Evolutionary conservation across 2,329 filamentous ascomycete genomes (phyloP), one percentile per base, ranked within the genome.

Genomic region (Fusarium citri): DNA sequence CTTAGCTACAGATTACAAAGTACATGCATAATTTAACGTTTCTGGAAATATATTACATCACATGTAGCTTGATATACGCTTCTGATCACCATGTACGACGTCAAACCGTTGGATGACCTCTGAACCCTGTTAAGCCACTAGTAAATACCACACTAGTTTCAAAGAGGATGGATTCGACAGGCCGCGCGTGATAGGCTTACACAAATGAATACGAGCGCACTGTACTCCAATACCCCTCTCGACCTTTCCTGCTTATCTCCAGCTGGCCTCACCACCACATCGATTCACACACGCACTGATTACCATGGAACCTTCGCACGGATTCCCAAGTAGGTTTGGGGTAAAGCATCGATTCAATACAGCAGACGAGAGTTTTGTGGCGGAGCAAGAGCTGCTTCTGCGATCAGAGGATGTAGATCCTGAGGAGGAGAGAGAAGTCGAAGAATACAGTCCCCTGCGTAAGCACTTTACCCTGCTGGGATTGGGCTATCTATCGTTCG

Each of bases 391-490:
- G 28, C 28, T 49, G 14, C 28, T 49, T 31, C 10, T 34, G 15
- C 28, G 23, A 28, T 28, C 28, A 9, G n/a, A 34, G 3, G 46
- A 49, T 34, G 18, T 5, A 8, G 20, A 20, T 34, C 5, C 8
- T 28, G 46, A 23, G 46, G 46, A 23, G 28, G 26, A 25, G 8
- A 49, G 15, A 15, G 28, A 49, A 34, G 46, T 23, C 8, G 28
- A 18, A 20, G 46, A 49, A 20, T n/a, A 28, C n/a, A 49, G n/a
- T 28, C 79, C 63, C 18, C 34, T 40, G 34, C 53, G 53, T 18
- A 28, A 47, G n/a, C 42, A 55, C 18, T 55, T 55, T 18, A 25
- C 22, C 7, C 14, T 55, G 18, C 53, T 55, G 28, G 30, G 11
- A 8, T 3, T 55, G 12, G 53, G 53, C 34, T 55, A 55, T 10